Evolutionary conservation across 805 yeast genomes (phyloP).

Genomic region (Wickerhamomyces rabaulensis): DNA sequence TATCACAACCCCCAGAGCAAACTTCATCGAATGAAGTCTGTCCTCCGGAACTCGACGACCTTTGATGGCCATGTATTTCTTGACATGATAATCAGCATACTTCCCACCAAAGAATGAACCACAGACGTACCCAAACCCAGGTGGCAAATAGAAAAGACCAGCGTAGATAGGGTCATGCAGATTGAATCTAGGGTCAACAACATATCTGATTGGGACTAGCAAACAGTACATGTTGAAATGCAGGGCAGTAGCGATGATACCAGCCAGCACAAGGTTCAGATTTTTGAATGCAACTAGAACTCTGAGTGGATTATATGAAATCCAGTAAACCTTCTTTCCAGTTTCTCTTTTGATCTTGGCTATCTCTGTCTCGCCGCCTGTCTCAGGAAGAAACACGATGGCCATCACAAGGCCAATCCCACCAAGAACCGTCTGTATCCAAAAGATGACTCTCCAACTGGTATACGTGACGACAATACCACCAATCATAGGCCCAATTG

Average conservation of each 20-base stretch:
- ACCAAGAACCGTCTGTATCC: constrained; percentile 42
- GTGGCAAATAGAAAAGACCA: constrained; percentile 50
- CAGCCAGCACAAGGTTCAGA: constrained; percentile 28
- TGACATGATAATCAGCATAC: constrained; percentile 45
- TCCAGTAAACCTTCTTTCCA: background rate
- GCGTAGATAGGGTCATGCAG: constrained; percentile 43
- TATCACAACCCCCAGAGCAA: constrained; percentile 37
- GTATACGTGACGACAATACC: constrained; percentile 48
- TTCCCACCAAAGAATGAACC: constrained; percentile 51
- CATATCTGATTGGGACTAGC: constrained; percentile 50
- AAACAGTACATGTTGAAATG: constrained; percentile 46
- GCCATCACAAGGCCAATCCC: constrained; percentile 29
- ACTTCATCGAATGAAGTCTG: constrained; percentile 35
- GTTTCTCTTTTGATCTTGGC: constrained; percentile 21
- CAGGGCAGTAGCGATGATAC: constrained; percentile 29
- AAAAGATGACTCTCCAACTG: constrained; percentile 50
- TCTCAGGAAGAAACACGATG: constrained; percentile 41
- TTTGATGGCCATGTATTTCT: constrained; percentile 34
- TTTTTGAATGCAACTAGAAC: constrained; percentile 38
- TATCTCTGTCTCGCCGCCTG: constrained; percentile 29
- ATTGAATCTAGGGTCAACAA: constrained; percentile 50
- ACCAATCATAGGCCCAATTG: constrained; percentile 49
- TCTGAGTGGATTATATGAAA: constrained; percentile 38
- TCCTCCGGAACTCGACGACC: constrained; percentile 46
- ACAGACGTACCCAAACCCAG: constrained; percentile 47